These are phyloP conservation scores for Vitis hybrid DNA, from an alignment of 177 flowering plant species.

Conservation along the genomic window DNA sequence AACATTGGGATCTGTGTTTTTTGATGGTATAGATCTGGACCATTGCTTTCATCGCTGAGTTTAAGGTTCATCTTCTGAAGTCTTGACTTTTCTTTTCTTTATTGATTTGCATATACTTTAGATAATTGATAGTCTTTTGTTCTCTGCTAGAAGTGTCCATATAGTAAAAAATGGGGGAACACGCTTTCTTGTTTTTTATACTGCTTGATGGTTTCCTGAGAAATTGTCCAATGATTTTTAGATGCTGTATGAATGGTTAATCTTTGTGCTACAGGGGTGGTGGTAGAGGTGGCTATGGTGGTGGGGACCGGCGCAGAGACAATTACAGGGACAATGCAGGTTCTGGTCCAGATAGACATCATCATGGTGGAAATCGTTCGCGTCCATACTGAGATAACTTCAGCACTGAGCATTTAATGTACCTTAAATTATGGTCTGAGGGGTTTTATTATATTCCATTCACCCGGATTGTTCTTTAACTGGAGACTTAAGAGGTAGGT, in stretches of 20 bases:
- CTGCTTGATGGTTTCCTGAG: neutral
- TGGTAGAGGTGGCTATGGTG: constrained; percentile 76
- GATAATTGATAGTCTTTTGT: no score
- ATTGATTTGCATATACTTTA: no score
- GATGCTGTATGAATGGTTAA: neutral
- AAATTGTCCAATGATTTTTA: neutral
- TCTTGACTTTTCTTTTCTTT: no score
- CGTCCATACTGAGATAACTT: constrained; percentile 68
- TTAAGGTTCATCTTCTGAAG: no score
- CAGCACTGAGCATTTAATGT: constrained; percentile 31
- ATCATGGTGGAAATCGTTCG: constrained; percentile 79
- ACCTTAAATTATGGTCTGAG: constrained; percentile 42
- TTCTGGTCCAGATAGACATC: constrained; percentile 80
- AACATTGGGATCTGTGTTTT: no score
- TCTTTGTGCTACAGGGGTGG: constrained; percentile 56
- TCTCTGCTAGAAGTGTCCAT: no score
- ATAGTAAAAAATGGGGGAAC: neutral
- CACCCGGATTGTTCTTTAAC: constrained; percentile 42
- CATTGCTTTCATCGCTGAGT: no score
- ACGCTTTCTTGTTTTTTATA: neutral
- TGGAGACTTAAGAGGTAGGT: constrained; percentile 78
- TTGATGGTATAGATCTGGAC: no score
- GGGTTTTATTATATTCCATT: constrained; percentile 33
- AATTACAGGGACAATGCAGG: constrained; percentile 77
- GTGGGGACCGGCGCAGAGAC: constrained; percentile 84